phyloP scores from a whole-genome alignment of 805 yeast genomes.

The Candida orba region DNA sequence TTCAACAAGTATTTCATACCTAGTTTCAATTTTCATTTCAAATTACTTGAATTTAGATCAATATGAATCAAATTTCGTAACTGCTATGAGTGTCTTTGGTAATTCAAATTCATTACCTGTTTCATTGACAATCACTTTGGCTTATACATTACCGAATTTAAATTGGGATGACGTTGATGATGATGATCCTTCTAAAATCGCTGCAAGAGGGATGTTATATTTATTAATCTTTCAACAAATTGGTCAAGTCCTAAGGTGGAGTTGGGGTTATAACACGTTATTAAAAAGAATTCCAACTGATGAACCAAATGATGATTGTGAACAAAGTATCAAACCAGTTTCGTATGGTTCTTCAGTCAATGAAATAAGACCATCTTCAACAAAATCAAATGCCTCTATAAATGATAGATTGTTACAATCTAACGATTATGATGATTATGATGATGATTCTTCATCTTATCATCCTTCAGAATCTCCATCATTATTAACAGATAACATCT shows the following conservation, averaged over 20 bases:
- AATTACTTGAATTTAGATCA: conserved; percentile 49
- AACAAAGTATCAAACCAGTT: no score
- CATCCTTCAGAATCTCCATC: not conserved
- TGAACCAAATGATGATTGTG: not conserved
- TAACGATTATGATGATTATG: not conserved
- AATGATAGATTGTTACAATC: conserved; percentile 6
- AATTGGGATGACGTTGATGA: conserved; percentile 67
- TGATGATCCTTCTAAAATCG: conserved; percentile 63
- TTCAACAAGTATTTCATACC: conserved; percentile 69
- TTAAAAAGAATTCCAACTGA: conserved; percentile 33
- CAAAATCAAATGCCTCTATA: conserved; percentile 2
- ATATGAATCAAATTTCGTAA: conserved; percentile 82
- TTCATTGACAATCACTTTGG: conserved; percentile 72
- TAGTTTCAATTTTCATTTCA: conserved; percentile 53
- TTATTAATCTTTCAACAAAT: conserved; percentile 72
- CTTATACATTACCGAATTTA: conserved; percentile 67
- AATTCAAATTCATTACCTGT: conserved; percentile 94
- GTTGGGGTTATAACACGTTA: conserved; percentile 76
- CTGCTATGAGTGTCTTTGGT: conserved; percentile 96
- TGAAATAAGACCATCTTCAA: not conserved
- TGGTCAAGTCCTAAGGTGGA: conserved; percentile 79
- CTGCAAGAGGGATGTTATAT: conserved; percentile 72
- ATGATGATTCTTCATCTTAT: not conserved
- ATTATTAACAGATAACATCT: not conserved
- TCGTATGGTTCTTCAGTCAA: no score